Conservation (phyloP, 345 rosid species). For the Melastoma malabathricum region DNA sequence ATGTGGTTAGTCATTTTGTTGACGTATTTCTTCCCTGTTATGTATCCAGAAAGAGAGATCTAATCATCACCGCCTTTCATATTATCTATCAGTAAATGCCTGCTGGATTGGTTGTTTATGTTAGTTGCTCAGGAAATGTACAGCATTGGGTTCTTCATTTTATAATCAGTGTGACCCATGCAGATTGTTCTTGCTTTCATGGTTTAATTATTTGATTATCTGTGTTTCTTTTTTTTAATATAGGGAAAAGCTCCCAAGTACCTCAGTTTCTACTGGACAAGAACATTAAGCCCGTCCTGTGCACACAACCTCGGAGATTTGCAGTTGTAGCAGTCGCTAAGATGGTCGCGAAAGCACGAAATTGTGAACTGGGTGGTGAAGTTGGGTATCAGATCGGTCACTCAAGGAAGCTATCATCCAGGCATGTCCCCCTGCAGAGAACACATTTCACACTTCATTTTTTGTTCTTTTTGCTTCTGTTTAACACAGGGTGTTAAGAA, state of each 20-base stretch:
- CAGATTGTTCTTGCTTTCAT: not conserved
- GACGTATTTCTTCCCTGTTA: too few relatives aligned
- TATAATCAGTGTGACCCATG: not conserved
- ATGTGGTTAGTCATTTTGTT: too few relatives aligned
- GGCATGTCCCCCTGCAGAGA: conserved; percentile 21
- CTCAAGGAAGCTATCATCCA: conserved; percentile 45
- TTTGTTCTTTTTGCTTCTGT: not conserved
- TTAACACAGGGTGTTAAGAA: too few relatives aligned
- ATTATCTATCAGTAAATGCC: too few relatives aligned
- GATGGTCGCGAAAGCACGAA: conserved; percentile 83
- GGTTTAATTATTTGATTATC: conserved; percentile 3
- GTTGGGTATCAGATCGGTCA: conserved; percentile 96
- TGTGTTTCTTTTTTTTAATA: conserved; percentile 4
- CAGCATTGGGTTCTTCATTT: not conserved
- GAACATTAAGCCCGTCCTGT: conserved; percentile 60
- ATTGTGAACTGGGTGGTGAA: conserved; percentile 67
- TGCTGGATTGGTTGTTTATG: too few relatives aligned
- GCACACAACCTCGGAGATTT: conserved; percentile 91
- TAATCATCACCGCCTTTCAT: too few relatives aligned
- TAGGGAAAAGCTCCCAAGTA: conserved; percentile 95
- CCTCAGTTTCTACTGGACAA: conserved; percentile 79
- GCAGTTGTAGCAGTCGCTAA: conserved; percentile 94
- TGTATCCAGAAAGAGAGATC: too few relatives aligned
- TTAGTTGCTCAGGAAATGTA: not conserved
- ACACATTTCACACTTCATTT: not conserved